Percentiles rank a stretch among this genome's conserved stretches.
Conservation (phyloP, 208 protist genomes). For the Trypanosoma brucei region DNA sequence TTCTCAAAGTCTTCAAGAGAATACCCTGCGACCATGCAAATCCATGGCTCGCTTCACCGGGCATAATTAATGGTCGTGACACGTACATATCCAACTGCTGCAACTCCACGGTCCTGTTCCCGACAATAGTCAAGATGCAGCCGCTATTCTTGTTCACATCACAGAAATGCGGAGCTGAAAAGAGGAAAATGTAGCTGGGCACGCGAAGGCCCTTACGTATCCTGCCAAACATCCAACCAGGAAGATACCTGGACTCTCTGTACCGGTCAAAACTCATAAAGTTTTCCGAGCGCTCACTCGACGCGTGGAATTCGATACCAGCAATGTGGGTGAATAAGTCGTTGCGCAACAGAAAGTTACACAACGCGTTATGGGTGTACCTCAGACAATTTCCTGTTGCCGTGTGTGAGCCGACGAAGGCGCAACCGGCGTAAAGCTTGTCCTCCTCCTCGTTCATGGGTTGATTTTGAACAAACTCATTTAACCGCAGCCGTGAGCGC, state of each 20-base stretch:
- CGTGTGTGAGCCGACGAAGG: conserved; percentile 47
- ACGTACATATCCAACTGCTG: conserved; percentile 49
- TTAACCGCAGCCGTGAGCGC: conserved; percentile 23
- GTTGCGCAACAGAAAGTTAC: conserved; percentile 78
- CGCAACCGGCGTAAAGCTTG: conserved; percentile 41
- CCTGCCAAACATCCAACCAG: conserved; percentile 62
- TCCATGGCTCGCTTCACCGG: conserved; percentile 57
- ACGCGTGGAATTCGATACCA: conserved; percentile 79
- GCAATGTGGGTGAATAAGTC: conserved; percentile 51
- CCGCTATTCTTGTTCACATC: conserved; percentile 78
- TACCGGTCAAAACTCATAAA: conserved; percentile 66
- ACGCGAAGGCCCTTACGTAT: conserved; percentile 54
- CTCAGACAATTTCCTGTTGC: conserved; percentile 43
- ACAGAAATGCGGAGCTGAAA: conserved; percentile 76
- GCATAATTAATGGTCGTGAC: conserved; percentile 50
- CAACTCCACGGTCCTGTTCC: conserved; percentile 32
- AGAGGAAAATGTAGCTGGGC: conserved; percentile 59
- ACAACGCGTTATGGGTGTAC: conserved; percentile 75
- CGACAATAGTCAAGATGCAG: conserved; percentile 39
- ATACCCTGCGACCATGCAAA: conserved; percentile 72
- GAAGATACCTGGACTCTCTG: conserved; percentile 77
- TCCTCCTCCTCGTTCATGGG: conserved; percentile 85
- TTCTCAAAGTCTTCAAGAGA: conserved; percentile 44
- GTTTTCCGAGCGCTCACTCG: conserved; percentile 61
- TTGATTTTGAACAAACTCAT: conserved; percentile 74